These are phyloP conservation scores for Neurospora cerealis DNA, from an alignment of 495 filamentous ascomycete genomes.

Conservation along the genomic window DNA sequence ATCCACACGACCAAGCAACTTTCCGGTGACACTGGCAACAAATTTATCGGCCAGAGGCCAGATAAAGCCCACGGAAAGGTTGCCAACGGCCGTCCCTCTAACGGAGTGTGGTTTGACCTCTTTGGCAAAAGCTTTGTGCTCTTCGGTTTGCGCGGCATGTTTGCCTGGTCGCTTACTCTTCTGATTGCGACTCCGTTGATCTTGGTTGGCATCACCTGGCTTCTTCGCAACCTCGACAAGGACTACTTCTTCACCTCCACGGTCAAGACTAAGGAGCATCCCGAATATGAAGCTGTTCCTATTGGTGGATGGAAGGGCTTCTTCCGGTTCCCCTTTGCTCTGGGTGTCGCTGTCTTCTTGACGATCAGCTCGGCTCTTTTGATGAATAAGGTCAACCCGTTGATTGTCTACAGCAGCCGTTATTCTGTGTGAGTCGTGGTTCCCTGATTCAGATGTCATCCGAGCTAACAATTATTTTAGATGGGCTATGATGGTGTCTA, in stretches of 20 bases:
- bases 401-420: slow-evolving; percentile 75
- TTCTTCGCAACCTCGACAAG: slow-evolving; percentile 61
- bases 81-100: slow-evolving; percentile 54
- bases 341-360: slow-evolving; percentile 57
- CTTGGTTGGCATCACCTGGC: slow-evolving; percentile 56
- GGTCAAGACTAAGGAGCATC: slow-evolving; percentile 46
- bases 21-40: slow-evolving; percentile 55
- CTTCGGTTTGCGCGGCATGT: slow-evolving; percentile 68
- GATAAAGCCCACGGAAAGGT: slow-evolving; percentile 49
- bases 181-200: slow-evolving; percentile 67
- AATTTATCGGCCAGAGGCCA: slow-evolving; percentile 50
- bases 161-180: slow-evolving; percentile 76
- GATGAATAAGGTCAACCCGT: slow-evolving; percentile 71
- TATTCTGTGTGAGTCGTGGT: slow-evolving; percentile 55
- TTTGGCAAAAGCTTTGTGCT: slow-evolving; percentile 76
- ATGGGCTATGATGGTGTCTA: slow-evolving; percentile 74
- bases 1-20: slow-evolving; percentile 61
- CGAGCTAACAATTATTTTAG: slow-evolving; percentile 22
- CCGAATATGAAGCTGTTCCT: slow-evolving; percentile 49
- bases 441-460: neutral
- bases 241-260: slow-evolving; percentile 66
- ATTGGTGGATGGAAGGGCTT: slow-evolving; percentile 72
- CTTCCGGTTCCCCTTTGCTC: slow-evolving; percentile 72
- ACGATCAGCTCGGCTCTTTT: slow-evolving; percentile 67
- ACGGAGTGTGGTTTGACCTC: slow-evolving; percentile 89